Conservation (phyloP, 2,329 filamentous ascomycete genomes). For the Proliferodiscus dingleyae region DNA sequence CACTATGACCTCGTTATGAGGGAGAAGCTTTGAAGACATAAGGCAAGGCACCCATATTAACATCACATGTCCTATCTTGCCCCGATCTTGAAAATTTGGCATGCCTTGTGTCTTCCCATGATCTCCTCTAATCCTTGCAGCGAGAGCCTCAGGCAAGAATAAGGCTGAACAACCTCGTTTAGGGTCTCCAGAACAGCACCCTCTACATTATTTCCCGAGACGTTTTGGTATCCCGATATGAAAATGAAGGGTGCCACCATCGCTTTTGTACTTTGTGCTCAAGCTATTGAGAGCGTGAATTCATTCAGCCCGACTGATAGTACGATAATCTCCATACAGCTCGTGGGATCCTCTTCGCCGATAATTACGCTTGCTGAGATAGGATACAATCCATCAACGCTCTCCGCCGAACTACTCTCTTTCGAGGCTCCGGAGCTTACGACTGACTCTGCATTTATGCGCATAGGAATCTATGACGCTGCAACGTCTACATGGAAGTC, state of each 20-base stretch:
- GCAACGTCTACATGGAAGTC: constrained; percentile 44
- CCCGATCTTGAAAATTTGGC: no score
- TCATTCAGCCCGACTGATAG: constrained; percentile 36
- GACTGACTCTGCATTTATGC: constrained; percentile 42
- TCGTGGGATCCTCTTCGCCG: constrained; percentile 34
- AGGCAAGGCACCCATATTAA: no score
- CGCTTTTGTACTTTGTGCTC: constrained; percentile 36
- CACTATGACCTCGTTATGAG: no score
- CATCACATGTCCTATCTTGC: no score
- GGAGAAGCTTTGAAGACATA: no score
- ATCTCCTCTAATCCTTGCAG: no score
- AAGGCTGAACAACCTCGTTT: no score
- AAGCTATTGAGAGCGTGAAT: constrained; percentile 36
- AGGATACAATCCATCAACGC: constrained; percentile 45
- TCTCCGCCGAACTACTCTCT: constrained; percentile 42
- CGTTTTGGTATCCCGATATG: background rate
- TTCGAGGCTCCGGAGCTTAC: constrained; percentile 54
- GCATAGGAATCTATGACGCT: constrained; percentile 53
- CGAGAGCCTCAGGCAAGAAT: no score
- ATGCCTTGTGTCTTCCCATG: no score
- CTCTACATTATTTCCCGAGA: no score
- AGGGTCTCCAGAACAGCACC: no score
- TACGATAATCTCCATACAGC: constrained; percentile 29
- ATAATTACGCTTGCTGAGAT: constrained; percentile 51
- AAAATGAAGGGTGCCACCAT: constrained; percentile 36